Percentiles rank a stretch among this genome's conserved stretches.
These are phyloP conservation scores for Xylariaceae sp. DNA, from an alignment of 2,329 filamentous ascomycete species.

Conservation along the genomic window DNA sequence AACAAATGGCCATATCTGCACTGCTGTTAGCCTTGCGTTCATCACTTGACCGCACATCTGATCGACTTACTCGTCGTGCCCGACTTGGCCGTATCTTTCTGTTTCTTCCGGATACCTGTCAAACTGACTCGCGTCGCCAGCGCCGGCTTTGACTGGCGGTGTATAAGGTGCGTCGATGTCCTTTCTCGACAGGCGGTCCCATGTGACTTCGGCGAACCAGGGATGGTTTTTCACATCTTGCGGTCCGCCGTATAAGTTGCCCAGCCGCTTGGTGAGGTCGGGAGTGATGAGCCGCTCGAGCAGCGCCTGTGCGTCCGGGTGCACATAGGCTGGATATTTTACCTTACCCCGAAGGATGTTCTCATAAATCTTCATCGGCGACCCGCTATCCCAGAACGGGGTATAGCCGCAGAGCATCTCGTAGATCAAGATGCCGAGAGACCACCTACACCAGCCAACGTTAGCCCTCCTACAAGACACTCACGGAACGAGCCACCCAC, in stretches of 20 bases:
- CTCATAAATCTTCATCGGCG: conserved; percentile 98
- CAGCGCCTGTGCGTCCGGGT: conserved; percentile 88
- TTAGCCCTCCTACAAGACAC: conserved; percentile 5
- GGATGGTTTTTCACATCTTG: conserved; percentile 91
- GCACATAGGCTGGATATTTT: conserved; percentile 95
- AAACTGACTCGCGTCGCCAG: conserved; percentile 94
- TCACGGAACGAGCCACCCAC: conserved; percentile 49
- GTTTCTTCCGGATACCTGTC: conserved; percentile 97
- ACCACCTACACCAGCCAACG: conserved; percentile 65
- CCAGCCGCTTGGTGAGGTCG: conserved; percentile 89
- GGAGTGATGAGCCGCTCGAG: conserved; percentile 89
- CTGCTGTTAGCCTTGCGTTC: conserved; percentile 13
- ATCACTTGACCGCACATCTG: too few relatives aligned
- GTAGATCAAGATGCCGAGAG: conserved; percentile 94
- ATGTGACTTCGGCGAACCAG: conserved; percentile 97
- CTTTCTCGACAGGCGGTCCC: conserved; percentile 89
- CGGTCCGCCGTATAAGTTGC: conserved; percentile 86
- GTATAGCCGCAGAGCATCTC: conserved; percentile 99
- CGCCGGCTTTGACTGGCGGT: conserved; percentile 86
- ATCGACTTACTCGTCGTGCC: conserved; percentile 75
- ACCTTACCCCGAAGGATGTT: conserved; percentile 95
- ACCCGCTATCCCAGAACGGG: conserved; percentile 97
- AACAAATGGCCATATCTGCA: conserved; percentile 68
- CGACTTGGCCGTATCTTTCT: conserved; percentile 77
- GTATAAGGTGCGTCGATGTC: conserved; percentile 98